Percentiles rank a stretch among this genome's conserved stretches.
Evolutionary conservation across 495 filamentous ascomycete genomes (phyloP).

Genomic region (Hypoxylon intermedium): DNA sequence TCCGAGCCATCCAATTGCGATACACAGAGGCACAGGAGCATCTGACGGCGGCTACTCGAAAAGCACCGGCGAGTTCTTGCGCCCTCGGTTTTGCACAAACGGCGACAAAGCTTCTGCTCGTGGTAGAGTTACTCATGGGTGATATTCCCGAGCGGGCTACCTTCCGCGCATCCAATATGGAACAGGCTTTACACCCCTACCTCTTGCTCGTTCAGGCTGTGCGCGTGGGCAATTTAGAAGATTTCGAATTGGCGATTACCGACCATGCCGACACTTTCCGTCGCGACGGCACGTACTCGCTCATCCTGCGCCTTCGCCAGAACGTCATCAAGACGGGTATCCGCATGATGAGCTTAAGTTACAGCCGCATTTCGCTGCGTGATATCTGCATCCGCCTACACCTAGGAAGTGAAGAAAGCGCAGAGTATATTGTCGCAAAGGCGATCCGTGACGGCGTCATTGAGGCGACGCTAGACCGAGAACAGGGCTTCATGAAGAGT

Average conservation of each 20-base stretch:
- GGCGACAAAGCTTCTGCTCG: conserved; percentile 89
- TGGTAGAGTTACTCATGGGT: conserved; percentile 97
- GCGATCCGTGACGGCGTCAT: conserved; percentile 98
- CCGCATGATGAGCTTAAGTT: conserved; percentile 97
- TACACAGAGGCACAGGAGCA: conserved; percentile 98
- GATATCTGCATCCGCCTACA: conserved; percentile 96
- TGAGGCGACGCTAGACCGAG: conserved; percentile 91
- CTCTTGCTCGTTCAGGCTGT: conserved; percentile 92
- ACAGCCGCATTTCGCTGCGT: conserved; percentile 94
- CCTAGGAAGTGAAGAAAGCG: conserved; percentile 91
- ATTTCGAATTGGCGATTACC: conserved; percentile 83
- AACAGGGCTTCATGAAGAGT: conserved; percentile 97
- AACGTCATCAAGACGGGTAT: conserved; percentile 99
- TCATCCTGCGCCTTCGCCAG: conserved; percentile 91
- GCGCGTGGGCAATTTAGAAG: conserved; percentile 90
- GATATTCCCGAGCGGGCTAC: conserved; percentile 95
- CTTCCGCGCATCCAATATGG: conserved; percentile 87
- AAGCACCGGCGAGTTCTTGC: conserved; percentile 86
- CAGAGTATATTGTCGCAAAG: conserved; percentile 99
- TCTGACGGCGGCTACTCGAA: conserved; percentile 87
- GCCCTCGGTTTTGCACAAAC: conserved; percentile 95
- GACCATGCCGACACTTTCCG: conserved; percentile 83
- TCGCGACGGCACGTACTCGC: conserved; percentile 91
- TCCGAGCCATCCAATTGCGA: conserved; percentile 92
- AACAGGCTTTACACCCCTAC: conserved; percentile 87